phyloP scores from a whole-genome alignment of 1,284 basidiomycete genomes.

The Trichosporon sp. region DNA sequence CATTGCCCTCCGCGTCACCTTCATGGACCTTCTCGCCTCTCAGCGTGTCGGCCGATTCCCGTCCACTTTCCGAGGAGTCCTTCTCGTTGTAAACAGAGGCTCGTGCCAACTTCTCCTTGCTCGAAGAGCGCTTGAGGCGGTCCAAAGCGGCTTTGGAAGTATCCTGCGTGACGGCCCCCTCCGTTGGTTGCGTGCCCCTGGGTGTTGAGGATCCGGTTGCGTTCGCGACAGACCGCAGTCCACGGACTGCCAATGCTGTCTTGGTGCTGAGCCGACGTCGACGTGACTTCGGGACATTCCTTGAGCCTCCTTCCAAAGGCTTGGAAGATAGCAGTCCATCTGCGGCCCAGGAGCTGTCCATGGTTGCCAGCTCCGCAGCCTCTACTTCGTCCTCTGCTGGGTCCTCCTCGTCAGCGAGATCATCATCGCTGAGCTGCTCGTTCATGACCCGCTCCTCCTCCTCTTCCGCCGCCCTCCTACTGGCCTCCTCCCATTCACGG shows the following conservation, averaged over 20 bases:
- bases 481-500: slow-evolving; percentile 72
- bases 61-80: slow-evolving; percentile 35
- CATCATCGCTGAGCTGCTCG: slow-evolving; percentile 39
- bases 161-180: neutral
- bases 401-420: slow-evolving; percentile 37
- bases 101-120: slow-evolving; percentile 3
- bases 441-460: slow-evolving; percentile 49
- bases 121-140: neutral
- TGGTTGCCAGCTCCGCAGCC: slow-evolving; percentile 10
- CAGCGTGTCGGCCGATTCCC: slow-evolving; percentile 41
- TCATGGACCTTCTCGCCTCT: slow-evolving; percentile 23
- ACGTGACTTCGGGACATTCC: slow-evolving; percentile 22
- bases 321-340: neutral
- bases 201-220: slow-evolving; percentile 27
- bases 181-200: slow-evolving; percentile 10
- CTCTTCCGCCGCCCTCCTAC: slow-evolving; percentile 51
- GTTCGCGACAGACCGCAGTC: slow-evolving; percentile 30
- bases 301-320: neutral
- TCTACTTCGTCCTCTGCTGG: slow-evolving; percentile 25
- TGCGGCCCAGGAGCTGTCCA: neutral
- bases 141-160: neutral
- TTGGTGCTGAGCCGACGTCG: slow-evolving; percentile 36
- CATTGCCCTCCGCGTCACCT: neutral
- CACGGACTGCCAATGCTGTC: slow-evolving; percentile 33
- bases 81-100: slow-evolving; percentile 19